A percentile compares a stretch with the other conserved stretches of the same genome.
These are phyloP conservation scores for Candida ipomoeae DNA, from an alignment of 805 yeast species.

Conservation along the genomic window DNA sequence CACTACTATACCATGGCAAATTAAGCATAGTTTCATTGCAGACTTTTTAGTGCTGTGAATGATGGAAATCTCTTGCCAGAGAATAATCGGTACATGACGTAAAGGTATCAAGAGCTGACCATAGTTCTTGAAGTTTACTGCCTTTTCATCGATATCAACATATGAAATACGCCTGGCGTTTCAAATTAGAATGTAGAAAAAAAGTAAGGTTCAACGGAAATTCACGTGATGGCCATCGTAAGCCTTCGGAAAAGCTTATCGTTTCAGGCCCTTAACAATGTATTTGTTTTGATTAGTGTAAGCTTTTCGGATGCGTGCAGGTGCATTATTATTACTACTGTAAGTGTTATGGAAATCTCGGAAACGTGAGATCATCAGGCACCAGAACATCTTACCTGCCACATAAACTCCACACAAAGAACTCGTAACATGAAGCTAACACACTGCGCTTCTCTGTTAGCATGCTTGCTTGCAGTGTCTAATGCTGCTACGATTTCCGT, in stretches of 20 bases:
- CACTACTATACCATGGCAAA: constrained; percentile 26
- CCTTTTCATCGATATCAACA: constrained; percentile 6
- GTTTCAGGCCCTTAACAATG: background rate
- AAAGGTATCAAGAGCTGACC: constrained; percentile 21
- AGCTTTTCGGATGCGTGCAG: background rate
- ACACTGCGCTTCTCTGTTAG: background rate
- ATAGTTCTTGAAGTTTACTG: constrained; percentile 17
- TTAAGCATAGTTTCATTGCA: constrained; percentile 46
- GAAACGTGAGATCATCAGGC: background rate
- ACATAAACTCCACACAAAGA: background rate
- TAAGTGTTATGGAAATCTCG: background rate
- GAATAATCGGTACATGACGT: constrained; percentile 24
- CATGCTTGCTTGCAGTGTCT: background rate
- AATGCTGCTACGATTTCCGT: constrained; percentile 6
- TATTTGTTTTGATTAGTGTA: background rate
- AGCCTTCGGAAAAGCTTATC: background rate
- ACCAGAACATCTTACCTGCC: background rate
- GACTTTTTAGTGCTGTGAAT: constrained; percentile 31
- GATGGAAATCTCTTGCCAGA: constrained; percentile 46
- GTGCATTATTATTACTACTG: background rate
- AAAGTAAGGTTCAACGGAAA: no score
- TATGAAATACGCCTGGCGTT: background rate
- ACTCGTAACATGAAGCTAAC: background rate
- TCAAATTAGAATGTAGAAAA: background rate
- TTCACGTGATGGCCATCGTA: background rate